A percentile compares a stretch with the other conserved stretches of the same genome.
These are phyloP conservation scores for Rhodotorula sp. DNA, from an alignment of 1,284 basidiomycete species.

Conservation along the genomic window DNA sequence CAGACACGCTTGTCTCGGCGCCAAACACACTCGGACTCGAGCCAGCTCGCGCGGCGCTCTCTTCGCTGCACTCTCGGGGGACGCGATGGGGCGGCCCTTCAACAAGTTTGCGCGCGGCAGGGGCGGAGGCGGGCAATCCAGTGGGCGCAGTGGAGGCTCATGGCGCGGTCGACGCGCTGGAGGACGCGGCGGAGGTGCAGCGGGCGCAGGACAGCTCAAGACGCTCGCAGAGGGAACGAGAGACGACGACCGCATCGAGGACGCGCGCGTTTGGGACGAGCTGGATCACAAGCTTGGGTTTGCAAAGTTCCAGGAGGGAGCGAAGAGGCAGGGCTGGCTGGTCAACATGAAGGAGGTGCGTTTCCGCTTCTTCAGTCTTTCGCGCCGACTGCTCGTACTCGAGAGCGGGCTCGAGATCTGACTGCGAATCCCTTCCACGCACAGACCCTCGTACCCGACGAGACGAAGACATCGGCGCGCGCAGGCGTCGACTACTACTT, in stretches of 20 bases:
- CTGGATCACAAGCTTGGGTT: constrained; percentile 94
- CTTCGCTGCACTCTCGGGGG: too few relatives aligned
- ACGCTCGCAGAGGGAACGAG: constrained; percentile 26
- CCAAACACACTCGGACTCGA: too few relatives aligned
- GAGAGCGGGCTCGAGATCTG: neutral
- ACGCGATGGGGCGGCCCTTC: constrained; percentile 17
- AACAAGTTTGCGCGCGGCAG: constrained; percentile 23
- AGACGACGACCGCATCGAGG: constrained; percentile 18
- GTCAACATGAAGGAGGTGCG: constrained; percentile 97
- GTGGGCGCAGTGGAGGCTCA: neutral
- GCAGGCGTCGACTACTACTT: constrained; percentile 97
- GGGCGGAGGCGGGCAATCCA: neutral
- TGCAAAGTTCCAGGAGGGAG: constrained; percentile 60
- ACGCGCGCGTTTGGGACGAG: constrained; percentile 60
- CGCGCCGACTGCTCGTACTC: neutral
- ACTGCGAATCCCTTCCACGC: neutral
- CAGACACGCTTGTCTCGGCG: neutral
- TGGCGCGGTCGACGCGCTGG: constrained; percentile 14
- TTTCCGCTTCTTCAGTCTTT: constrained; percentile 24
- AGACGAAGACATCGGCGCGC: constrained; percentile 72
- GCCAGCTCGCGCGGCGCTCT: too few relatives aligned
- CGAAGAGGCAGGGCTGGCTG: constrained; percentile 74
- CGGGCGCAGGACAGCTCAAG: constrained; percentile 24
- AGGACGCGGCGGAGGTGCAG: constrained; percentile 17
- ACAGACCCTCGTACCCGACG: constrained; percentile 79